A percentile compares a stretch with the other conserved stretches of the same genome.
These are phyloP conservation scores for Coniochaeta ligniaria DNA, from an alignment of 2,329 filamentous ascomycete genomes.

Conservation along the genomic window DNA sequence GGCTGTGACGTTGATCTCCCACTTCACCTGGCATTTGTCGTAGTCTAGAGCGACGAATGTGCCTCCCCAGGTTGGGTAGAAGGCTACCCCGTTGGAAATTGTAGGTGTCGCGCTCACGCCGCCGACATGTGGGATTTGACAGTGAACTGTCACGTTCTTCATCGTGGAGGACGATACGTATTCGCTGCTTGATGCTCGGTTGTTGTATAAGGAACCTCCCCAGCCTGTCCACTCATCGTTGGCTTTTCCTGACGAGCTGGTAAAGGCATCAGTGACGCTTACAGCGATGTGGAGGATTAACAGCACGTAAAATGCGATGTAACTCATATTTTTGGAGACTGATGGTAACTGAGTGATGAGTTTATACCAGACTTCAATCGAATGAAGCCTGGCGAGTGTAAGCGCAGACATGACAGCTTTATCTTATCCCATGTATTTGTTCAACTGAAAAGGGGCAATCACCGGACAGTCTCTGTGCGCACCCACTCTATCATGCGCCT, in stretches of 20 bases:
- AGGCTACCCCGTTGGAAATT: conserved; percentile 11
- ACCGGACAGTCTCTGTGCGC: not conserved
- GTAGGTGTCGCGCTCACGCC: conserved; percentile 13
- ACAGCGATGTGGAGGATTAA: not conserved
- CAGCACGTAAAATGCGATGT: not conserved
- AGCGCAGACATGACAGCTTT: not conserved
- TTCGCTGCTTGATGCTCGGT: conserved; percentile 9
- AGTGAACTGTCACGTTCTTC: conserved; percentile 4
- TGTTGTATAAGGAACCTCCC: conserved; percentile 12
- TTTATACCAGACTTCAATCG: not conserved
- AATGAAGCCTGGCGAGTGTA: not conserved
- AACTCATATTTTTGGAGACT: not conserved
- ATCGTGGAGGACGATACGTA: conserved; percentile 7
- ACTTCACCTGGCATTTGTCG: conserved; percentile 15
- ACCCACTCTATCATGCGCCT: not conserved
- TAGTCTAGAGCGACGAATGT: conserved; percentile 23
- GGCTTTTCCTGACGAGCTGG: not conserved
- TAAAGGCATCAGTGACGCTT: not conserved
- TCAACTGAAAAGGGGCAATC: not conserved
- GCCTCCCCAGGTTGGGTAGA: conserved; percentile 24
- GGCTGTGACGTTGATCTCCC: conserved; percentile 20
- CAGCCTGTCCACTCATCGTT: conserved; percentile 9
- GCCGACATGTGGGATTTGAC: conserved; percentile 5
- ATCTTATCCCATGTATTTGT: not conserved
- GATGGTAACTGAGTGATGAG: not conserved